Evolutionary conservation across 352 stramenopile genomes (phyloP), one percentile per base, ranked within the genome.

Genomic region (Stramenopiles sp.): DNA sequence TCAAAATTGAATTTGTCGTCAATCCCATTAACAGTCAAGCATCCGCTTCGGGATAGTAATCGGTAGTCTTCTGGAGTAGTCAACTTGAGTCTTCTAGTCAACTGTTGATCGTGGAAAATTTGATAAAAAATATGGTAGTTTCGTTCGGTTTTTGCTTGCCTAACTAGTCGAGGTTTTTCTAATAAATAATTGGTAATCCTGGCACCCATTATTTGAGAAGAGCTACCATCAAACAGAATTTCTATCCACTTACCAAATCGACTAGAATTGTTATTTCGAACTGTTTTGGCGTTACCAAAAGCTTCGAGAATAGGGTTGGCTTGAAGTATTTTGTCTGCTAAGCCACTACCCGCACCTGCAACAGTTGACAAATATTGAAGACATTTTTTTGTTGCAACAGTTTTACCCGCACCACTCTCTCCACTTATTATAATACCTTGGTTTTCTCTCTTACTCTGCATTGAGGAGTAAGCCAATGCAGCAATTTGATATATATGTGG

Each of bases 241-340:
- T 98, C 93, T 87, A 98, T 98, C 80, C 97, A 98, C 85, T 98
- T 98, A 80, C 95, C 95, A 84, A 98, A 98, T 7, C 95, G 90
- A 83, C 84, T 92, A 44, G 91, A 97, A 86, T 98, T 98, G 87
- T 98, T 92, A 86, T 98, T 98, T 7, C 95, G 89, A 71, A 98
- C 91, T 22, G 95, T 98, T 33, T 94, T 90, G 44, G 95, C 94
- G 84, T 99, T 99, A 82, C 96, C 96, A 86, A 99, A 99, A 0
- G 93, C 93, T 86, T 99, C 96, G n/a, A 99, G 88, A 80, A 99
- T 95, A 67, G 96, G 95, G 86, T 99, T 99, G 1, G 94, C 97
- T 75, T 92, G 96, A 39, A 99, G 87, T 71, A 99, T 93, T 80
- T 97, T 84, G 83, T 75, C 82, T 55, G 29, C 84, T 85, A 32